Evolutionary conservation across 2,329 filamentous ascomycete species (phyloP).

Genomic region (Sarocladium brachiariae): DNA sequence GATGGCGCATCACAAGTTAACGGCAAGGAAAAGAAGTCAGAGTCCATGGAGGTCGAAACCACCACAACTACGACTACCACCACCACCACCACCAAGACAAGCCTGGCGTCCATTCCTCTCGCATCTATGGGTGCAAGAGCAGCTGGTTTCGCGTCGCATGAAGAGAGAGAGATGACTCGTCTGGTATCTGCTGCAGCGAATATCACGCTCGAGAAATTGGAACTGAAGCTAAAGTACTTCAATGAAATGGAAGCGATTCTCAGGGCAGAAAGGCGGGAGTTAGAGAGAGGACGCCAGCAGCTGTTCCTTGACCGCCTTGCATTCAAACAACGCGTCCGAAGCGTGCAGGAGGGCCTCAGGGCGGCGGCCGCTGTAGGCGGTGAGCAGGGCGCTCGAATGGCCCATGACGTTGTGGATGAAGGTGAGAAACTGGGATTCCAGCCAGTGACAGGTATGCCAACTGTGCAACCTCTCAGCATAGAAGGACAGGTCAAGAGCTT

Average conservation of each 20-base stretch:
- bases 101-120: constrained; percentile 71
- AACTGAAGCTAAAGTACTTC: constrained; percentile 93
- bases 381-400: constrained; percentile 42
- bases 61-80: constrained; percentile 45
- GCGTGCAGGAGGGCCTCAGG: constrained; percentile 71
- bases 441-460: constrained; percentile 31
- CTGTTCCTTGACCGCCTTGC: constrained; percentile 86
- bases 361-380: constrained; percentile 42
- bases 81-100: constrained; percentile 37
- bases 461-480: constrained; percentile 48
- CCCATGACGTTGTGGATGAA: constrained; percentile 39
- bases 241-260: constrained; percentile 91
- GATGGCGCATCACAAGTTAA: constrained; percentile 44
- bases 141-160: constrained; percentile 84
- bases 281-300: constrained; percentile 87
- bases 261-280: constrained; percentile 83
- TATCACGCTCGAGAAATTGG: constrained; percentile 88
- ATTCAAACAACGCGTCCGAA: constrained; percentile 80
- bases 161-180: constrained; percentile 93
- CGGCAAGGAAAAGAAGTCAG: constrained; percentile 50
- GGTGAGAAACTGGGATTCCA: constrained; percentile 49
- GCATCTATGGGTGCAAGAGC: constrained; percentile 81
- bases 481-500: constrained; percentile 51
- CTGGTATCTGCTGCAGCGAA: constrained; percentile 90
- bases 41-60: constrained; percentile 57